Evolutionary conservation across 148 eudicot genomes (phyloP).

Genomic region (Rhododendron williamsianum): DNA sequence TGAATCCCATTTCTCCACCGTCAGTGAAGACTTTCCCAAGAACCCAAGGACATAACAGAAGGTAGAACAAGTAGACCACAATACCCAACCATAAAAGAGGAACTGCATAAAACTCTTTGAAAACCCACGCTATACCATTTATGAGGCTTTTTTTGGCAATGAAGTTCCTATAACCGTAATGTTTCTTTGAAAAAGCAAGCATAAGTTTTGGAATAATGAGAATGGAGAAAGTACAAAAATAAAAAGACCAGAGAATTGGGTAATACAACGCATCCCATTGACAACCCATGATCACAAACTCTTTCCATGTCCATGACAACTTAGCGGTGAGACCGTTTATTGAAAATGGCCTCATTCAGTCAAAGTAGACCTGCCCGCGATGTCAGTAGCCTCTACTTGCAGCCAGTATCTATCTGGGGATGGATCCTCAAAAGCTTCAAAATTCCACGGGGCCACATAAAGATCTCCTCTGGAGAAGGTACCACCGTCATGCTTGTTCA

Average conservation of each 20-base stretch:
- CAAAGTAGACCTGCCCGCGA: conserved; percentile 42
- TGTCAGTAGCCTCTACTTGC: conserved; percentile 74
- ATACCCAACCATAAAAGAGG: conserved; percentile 48
- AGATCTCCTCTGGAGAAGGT: conserved; percentile 45
- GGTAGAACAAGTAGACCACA: conserved; percentile 58
- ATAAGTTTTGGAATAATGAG: conserved; percentile 53
- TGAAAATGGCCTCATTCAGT: conserved; percentile 77
- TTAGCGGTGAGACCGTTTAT: conserved; percentile 43
- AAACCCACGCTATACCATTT: conserved; percentile 51
- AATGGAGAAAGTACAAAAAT: conserved; percentile 30
- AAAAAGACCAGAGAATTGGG: conserved; percentile 55
- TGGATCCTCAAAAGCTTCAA: conserved; percentile 65
- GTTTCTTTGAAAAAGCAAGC: conserved; percentile 33
- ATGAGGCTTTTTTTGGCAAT: conserved; percentile 42
- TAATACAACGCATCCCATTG: conserved; percentile 74
- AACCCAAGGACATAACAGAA: conserved; percentile 76
- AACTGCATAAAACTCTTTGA: conserved; percentile 43
- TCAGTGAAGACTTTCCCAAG: conserved; percentile 62
- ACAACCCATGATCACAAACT: conserved; percentile 90
- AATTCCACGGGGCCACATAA: conserved; percentile 62
- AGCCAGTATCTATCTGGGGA: conserved; percentile 72
- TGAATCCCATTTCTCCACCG: conserved; percentile 53
- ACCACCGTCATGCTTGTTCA: conserved; percentile 39
- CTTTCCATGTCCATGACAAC: conserved; percentile 77
- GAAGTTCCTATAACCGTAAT: conserved; percentile 41